A percentile compares a stretch with the other conserved stretches of the same genome.
These are phyloP conservation scores for Trichoderma simmonsii DNA, from an alignment of 2,329 filamentous ascomycete genomes.

Conservation along the genomic window DNA sequence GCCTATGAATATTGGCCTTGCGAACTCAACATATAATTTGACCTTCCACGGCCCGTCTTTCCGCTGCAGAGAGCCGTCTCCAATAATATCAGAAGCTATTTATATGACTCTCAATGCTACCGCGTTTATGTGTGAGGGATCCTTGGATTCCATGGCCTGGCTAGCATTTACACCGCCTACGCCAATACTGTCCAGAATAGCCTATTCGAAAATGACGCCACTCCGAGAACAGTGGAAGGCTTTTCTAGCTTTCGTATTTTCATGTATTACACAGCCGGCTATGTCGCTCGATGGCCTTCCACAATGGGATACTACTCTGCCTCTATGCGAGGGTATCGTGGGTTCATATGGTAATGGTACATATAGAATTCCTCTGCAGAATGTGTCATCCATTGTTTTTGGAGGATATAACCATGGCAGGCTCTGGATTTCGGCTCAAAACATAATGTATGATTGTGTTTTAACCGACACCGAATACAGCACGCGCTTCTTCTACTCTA, in stretches of 20 bases:
- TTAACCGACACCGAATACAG: neutral
- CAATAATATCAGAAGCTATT: neutral
- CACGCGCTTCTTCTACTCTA: neutral
- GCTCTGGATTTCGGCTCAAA: neutral
- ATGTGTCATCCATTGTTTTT: neutral
- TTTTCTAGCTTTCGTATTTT: neutral
- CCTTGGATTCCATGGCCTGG: neutral
- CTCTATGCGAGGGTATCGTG: neutral
- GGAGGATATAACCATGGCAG: neutral
- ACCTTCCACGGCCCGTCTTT: neutral
- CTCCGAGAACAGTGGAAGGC: neutral
- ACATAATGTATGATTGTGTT: neutral
- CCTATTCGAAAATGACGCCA: neutral
- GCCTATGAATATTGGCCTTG: neutral
- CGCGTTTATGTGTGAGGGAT: neutral
- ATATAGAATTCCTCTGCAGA: neutral
- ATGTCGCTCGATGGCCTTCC: rapidly evolving
- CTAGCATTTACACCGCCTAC: neutral
- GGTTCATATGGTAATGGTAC: neutral
- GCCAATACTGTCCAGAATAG: neutral
- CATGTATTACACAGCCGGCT: neutral
- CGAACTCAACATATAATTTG: neutral
- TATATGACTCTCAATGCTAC: neutral
- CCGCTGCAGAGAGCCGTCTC: neutral
- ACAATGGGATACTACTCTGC: neutral